A percentile compares a stretch with the other conserved stretches of the same genome.
Evolutionary conservation across 305 asterid genomes (phyloP).

Genomic region (Fraxinus platypoda): DNA sequence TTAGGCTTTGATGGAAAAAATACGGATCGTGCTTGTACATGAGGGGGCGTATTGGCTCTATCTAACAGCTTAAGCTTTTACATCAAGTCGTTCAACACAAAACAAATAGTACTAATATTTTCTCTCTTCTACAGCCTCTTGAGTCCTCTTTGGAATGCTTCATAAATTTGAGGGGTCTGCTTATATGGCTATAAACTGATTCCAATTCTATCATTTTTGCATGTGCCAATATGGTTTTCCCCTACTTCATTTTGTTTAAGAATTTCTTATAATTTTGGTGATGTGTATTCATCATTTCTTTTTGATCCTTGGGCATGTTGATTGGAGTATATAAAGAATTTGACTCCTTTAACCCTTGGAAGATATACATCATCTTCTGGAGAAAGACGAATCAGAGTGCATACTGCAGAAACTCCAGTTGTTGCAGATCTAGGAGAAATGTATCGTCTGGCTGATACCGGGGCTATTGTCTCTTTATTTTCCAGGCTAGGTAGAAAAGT

Average conservation of each 20-base stretch:
- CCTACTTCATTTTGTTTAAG: background rate
- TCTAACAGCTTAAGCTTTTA: background rate
- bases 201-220: background rate
- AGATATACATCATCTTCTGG: constrained; percentile 96
- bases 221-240: background rate
- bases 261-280: background rate
- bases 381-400: constrained; percentile 98
- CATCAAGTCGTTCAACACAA: background rate
- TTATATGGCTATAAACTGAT: constrained; percentile 11
- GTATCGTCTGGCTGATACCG: constrained; percentile 93
- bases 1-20: background rate
- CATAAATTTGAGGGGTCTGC: background rate
- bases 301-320: constrained; percentile 11
- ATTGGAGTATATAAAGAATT: constrained; percentile 10
- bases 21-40: background rate
- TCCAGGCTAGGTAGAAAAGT: constrained; percentile 79
- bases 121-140: background rate
- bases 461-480: constrained; percentile 75
- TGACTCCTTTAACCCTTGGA: constrained; percentile 47
- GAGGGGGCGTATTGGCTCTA: background rate
- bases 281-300: background rate
- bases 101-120: background rate
- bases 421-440: constrained; percentile 86
- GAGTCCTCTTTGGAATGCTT: constrained; percentile 12
- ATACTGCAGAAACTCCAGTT: constrained; percentile 96